Percentiles rank a stretch among this genome's conserved stretches.
phyloP scores from a whole-genome alignment of 306 rosid species.

The Casuarina equisetifolia region DNA sequence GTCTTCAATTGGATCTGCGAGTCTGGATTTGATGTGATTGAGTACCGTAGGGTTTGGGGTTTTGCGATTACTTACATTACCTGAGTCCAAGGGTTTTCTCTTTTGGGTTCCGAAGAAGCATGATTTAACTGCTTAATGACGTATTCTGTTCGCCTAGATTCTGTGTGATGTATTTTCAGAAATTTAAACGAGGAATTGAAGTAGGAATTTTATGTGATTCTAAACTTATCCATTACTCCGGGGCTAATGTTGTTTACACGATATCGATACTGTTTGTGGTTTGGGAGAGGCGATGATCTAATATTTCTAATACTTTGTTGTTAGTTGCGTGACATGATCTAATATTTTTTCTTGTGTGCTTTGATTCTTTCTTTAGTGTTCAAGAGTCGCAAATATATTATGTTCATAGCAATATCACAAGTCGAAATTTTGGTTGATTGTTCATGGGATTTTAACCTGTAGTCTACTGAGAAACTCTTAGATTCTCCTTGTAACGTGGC shows the following conservation, averaged over 20 bases:
- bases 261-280: not conserved
- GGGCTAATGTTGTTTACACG: not conserved
- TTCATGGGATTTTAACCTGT: no score
- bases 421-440: no score
- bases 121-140: not conserved
- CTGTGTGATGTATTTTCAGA: not conserved
- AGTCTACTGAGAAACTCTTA: no score
- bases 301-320: not conserved
- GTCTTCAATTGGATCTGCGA: not conserved
- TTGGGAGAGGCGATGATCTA: not conserved
- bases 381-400: no score
- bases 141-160: not conserved
- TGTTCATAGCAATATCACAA: no score
- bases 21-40: slow-evolving; percentile 1
- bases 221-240: no score
- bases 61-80: not conserved
- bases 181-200: not conserved
- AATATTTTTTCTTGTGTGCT: not conserved
- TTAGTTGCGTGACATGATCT: not conserved
- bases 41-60: not conserved
- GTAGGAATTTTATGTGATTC: not conserved
- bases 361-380: not conserved
- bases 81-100: not conserved
- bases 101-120: not conserved
- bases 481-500: no score